Evolutionary conservation across 2,329 filamentous ascomycete genomes (phyloP).

Genomic region (Pseudohalonectria lignicola): DNA sequence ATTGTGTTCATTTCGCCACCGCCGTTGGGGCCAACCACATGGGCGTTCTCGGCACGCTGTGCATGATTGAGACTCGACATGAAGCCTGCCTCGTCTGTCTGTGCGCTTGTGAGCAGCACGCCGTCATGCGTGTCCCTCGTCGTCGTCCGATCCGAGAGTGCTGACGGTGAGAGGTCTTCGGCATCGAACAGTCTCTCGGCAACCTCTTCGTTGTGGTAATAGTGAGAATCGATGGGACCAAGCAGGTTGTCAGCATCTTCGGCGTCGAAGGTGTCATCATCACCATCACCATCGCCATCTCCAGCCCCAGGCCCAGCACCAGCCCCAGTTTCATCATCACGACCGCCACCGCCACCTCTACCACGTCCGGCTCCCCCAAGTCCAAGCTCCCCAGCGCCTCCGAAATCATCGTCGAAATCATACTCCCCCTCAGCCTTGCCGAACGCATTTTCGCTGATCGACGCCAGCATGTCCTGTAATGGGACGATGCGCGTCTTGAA

Average conservation of each 20-base stretch:
- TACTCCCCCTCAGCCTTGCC: slow-evolving; percentile 49
- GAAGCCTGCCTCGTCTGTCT: no score
- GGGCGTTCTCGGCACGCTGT: no score
- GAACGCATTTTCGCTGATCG: slow-evolving; percentile 81
- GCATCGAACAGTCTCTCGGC: slow-evolving; percentile 38
- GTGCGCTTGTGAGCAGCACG: slow-evolving; percentile 30
- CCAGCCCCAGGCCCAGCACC: no score
- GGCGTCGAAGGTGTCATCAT: slow-evolving; percentile 1
- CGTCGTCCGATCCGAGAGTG: slow-evolving; percentile 27
- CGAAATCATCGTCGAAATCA: slow-evolving; percentile 53
- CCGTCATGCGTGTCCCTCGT: slow-evolving; percentile 31
- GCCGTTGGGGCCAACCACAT: no score
- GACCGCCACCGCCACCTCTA: slow-evolving; percentile 15
- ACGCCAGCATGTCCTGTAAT: slow-evolving; percentile 78
- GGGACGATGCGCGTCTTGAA: slow-evolving; percentile 83
- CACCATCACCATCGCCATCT: slow-evolving; percentile 13
- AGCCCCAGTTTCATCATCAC: slow-evolving; percentile 1
- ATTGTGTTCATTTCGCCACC: slow-evolving; percentile 56
- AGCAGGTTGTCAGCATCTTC: background rate
- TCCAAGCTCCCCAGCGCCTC: slow-evolving; percentile 37
- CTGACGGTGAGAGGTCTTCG: slow-evolving; percentile 11
- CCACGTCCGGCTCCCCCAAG: no score
- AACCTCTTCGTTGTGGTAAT: slow-evolving; percentile 12
- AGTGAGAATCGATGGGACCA: background rate
- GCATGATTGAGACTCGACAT: no score